Evolutionary conservation across 169 alveolate genomes (phyloP), one percentile per base, ranked within the genome.

Genomic region (Plasmodium knowlesi): DNA sequence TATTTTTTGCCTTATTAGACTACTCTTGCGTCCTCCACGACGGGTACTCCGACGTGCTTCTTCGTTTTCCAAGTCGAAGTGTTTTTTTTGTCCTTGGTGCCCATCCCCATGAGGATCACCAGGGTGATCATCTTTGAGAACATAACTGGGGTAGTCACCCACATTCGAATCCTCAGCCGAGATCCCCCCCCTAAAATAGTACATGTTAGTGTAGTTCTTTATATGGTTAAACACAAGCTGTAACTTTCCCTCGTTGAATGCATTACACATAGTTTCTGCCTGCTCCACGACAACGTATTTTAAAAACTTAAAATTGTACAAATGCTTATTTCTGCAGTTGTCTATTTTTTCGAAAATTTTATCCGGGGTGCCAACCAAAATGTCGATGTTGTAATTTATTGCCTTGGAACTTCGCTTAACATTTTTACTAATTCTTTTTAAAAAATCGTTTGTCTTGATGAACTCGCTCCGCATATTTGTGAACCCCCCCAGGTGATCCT

Each of bases 331-430:
- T 73, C 81, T 90, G 16, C 32, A 67, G 81, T 90, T 90, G 34
- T 90, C 95, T 70, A 90, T 34, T 72, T 90, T 90, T 81, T 90
- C 95, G 74, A 90, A 90, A 81, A 90, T 81, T 82, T 90, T 90
- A 90, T 90, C 95, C 4, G 95, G 95, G 8, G 95, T 90, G 3
- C 95, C 95, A 70, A 90, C 54, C 72, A 90, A 25, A 39, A 90
- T 67, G 34, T 90, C 95, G n/a, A 90, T 46, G 32, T 90, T 90
- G 50, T 90, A 82, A 37, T 90, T 90, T 81, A 90, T 67, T 28
- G 54, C 57, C 37, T 54, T 67, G 16, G 50, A 72, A 5, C 54
- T 25, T 89, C 37, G 70, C 28, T 30, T 34, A 0, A 16, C 25
- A 53, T 90, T 90, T 81, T 30, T 90, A 30, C 57, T 80, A 25